Evolutionary conservation across 768 basidiomycete species (phyloP).

Genomic region (Lyophyllum atratum): DNA sequence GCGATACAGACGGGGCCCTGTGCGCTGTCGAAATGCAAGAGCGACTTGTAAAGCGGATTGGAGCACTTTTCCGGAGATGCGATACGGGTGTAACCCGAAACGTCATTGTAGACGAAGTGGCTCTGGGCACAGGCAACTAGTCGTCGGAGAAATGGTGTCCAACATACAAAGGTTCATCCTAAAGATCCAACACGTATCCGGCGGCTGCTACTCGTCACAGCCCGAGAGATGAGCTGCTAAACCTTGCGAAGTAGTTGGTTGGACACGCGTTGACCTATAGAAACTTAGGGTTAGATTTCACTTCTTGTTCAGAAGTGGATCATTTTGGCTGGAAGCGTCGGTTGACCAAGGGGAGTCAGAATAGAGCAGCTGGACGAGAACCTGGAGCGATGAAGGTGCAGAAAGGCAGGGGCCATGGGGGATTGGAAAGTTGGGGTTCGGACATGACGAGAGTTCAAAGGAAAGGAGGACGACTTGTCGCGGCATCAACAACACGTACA

Average conservation of each 20-base stretch:
- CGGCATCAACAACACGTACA: slow-evolving; percentile 29
- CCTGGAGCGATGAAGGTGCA: slow-evolving; percentile 52
- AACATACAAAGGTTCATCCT: slow-evolving; percentile 15
- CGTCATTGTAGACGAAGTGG: slow-evolving; percentile 41
- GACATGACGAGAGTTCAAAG: slow-evolving; percentile 16
- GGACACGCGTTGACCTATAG: slow-evolving; percentile 34
- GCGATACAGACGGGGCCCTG: slow-evolving; percentile 50
- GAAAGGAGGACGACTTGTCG: slow-evolving; percentile 3
- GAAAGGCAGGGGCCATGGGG: slow-evolving; percentile 24
- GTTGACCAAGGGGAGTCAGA: slow-evolving; percentile 31
- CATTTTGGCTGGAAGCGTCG: slow-evolving; percentile 53
- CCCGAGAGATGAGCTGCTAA: slow-evolving; percentile 24
- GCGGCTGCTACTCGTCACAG: slow-evolving; percentile 18
- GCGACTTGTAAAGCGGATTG: slow-evolving; percentile 22
- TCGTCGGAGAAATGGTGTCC: slow-evolving; percentile 10
- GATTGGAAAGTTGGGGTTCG: slow-evolving; percentile 9
- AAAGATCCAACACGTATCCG: slow-evolving; percentile 16
- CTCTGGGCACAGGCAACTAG: slow-evolving; percentile 6
- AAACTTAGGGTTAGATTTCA: slow-evolving; percentile 66
- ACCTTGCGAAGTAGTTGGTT: slow-evolving; percentile 29
- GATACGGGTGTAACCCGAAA: slow-evolving; percentile 32
- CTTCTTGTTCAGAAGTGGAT: slow-evolving; percentile 45
- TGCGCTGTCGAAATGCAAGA: slow-evolving; percentile 30
- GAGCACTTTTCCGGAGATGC: slow-evolving; percentile 56
- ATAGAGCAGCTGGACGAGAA: slow-evolving; percentile 31